Evolutionary conservation across 2,329 filamentous ascomycete genomes (phyloP).

Genomic region (Phoma sp.): DNA sequence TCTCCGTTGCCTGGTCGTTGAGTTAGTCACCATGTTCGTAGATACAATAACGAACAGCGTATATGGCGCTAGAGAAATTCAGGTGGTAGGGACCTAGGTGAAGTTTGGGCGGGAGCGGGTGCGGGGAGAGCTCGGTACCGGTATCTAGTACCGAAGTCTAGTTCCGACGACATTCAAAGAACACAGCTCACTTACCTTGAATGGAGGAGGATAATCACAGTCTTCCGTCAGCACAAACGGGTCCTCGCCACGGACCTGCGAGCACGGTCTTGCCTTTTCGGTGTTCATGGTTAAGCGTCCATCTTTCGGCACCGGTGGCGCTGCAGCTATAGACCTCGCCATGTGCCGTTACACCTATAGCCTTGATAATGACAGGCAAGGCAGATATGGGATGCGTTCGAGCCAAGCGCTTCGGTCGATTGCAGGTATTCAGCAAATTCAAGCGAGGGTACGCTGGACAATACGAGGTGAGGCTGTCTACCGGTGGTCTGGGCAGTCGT

Average conservation of each 20-base stretch:
- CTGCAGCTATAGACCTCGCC: conserved; percentile 5
- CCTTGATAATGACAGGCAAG: conserved; percentile 1
- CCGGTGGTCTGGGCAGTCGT: not conserved
- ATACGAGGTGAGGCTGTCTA: not conserved
- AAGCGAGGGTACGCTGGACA: not conserved
- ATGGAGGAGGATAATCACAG: conserved; percentile 7
- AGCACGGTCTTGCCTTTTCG: not conserved
- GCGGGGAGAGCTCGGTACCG: conserved; percentile 6
- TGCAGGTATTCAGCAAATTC: not conserved
- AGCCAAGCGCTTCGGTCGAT: not conserved
- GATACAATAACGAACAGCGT: not conserved
- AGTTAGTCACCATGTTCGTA: not conserved
- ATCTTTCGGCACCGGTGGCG: not conserved
- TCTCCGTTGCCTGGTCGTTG: not conserved
- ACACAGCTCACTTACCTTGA: conserved; percentile 10
- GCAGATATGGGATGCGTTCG: not conserved
- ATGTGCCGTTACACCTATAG: conserved; percentile 8
- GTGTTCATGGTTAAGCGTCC: conserved; percentile 1
- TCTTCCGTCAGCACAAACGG: conserved; percentile 6
- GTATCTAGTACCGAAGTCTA: conserved; percentile 24
- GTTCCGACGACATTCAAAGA: conserved; percentile 21
- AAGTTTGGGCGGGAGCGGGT: conserved; percentile 17
- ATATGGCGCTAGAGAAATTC: not conserved
- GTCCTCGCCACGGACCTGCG: not conserved
- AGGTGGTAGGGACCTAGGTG: not conserved